Evolutionary conservation across 352 stramenopile genomes (phyloP).

Genomic region (Blastocystis sp.): DNA sequence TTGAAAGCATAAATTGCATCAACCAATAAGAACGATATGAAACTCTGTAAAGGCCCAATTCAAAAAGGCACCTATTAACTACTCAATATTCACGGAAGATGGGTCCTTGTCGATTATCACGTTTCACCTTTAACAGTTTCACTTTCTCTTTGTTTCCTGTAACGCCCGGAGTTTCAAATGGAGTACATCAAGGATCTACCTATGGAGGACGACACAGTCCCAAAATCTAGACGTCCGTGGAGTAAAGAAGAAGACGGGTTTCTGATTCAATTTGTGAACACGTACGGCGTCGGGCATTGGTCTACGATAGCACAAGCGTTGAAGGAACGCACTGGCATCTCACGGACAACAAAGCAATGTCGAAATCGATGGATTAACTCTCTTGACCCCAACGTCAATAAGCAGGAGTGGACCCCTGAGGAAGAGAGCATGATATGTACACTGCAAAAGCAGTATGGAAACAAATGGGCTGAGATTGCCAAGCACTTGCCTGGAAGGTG

Average conservation of each 20-base stretch:
- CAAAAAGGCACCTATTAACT: not conserved
- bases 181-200: constrained; percentile 29
- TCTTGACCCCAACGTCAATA: constrained; percentile 65
- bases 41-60: not conserved
- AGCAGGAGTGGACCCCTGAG: constrained; percentile 63
- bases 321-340: constrained; percentile 11
- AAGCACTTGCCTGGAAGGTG: constrained; percentile 65
- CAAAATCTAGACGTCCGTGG: constrained; percentile 46
- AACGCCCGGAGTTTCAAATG: constrained; percentile 59
- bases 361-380: constrained; percentile 67
- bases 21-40: not conserved
- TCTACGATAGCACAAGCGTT: constrained; percentile 24
- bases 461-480: constrained; percentile 66
- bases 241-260: constrained; percentile 63
- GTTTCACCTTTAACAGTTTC: constrained; percentile 22
- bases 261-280: constrained; percentile 29
- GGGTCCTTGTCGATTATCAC: not conserved
- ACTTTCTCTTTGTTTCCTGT: constrained; percentile 19
- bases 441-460: constrained; percentile 55
- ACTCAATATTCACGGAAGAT: not conserved
- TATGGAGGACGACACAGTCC: not conserved
- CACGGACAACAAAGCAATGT: constrained; percentile 67
- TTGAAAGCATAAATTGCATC: too few species aligned
- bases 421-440: constrained; percentile 64
- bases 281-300: constrained; percentile 62